Evolutionary conservation across 2,329 filamentous ascomycete genomes (phyloP), one percentile per base, ranked within the genome.

Genomic region (Cadophora malorum): DNA sequence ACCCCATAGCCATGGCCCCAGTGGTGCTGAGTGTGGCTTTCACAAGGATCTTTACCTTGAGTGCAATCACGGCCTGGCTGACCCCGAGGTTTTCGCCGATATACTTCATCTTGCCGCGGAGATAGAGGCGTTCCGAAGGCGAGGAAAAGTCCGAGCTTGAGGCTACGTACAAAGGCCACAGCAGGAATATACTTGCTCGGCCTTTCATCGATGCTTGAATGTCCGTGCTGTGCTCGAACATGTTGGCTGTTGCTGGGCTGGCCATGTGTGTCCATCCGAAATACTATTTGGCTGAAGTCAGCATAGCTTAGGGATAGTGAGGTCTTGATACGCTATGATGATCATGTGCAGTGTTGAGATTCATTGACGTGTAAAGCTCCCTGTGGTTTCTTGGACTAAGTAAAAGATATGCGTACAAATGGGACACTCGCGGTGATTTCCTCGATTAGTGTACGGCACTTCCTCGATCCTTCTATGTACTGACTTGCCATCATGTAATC

Each of bases 401-500:
- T 45, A 56, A 28, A 28, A 35, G 28, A 4, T 33, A 21, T 6
- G 5, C 53, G 19, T 56, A 33, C 53, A 4, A 47, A 64, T 23
- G 50, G 63, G 5, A 58, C 19, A 9, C 63, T 58, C 3, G 63
- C 21, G 8, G 45, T 33, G 16, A 64, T 58, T 49, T 56, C 63
- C 21, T 64, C 10, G 31, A 64, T 64, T 19, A 64, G 38, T 12
- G 28, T 38, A 5, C 28, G 35, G 14, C 35, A 64, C 8, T 31
- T 25, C 50, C 33, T 38, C 6, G 45, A 41, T 1, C 21, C 84
- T 0, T 82, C 82, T n/a, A 84, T 84, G 72, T 88, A 88, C 75
- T 88, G 85, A 35, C 84, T 81, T 10, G 86, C 88, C 2, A 85
- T 87, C 62, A 86, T 81, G 73, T 88, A 88, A 77, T 89, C 86